These are phyloP conservation scores for Phylloporus sp. DNA, from an alignment of 768 basidiomycete genomes.

Conservation along the genomic window DNA sequence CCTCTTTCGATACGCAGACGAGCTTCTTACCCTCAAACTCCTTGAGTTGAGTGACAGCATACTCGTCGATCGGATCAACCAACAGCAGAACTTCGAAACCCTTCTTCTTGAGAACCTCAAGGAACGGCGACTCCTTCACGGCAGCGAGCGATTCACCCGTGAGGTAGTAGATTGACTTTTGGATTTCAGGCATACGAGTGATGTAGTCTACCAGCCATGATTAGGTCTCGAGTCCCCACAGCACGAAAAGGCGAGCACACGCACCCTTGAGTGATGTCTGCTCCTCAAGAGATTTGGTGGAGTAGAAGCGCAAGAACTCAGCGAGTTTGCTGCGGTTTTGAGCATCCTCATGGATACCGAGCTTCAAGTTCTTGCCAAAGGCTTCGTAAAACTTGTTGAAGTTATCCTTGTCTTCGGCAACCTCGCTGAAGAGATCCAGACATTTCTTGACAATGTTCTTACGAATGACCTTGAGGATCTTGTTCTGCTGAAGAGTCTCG, in stretches of 20 bases:
- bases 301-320: conserved; percentile 97
- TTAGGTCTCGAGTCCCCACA: neutral
- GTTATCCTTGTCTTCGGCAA: conserved; percentile 99
- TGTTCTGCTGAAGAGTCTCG: conserved; percentile 99
- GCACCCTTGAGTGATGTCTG: conserved; percentile 87
- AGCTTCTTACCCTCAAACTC: conserved; percentile 99
- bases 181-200: conserved; percentile 97
- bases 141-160: conserved; percentile 95
- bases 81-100: conserved; percentile 97
- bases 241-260: conserved; percentile 13
- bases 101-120: conserved; percentile 99
- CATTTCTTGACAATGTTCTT: conserved; percentile 99
- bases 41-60: conserved; percentile 97
- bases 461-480: conserved; percentile 99
- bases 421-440: conserved; percentile 90
- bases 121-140: conserved; percentile 93
- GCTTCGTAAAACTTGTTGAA: conserved; percentile 95
- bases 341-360: conserved; percentile 98
- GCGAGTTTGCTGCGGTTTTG: conserved; percentile 99
- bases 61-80: conserved; percentile 98
- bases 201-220: conserved; percentile 74
- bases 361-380: conserved; percentile 99
- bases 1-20: conserved; percentile 97
- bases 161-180: conserved; percentile 99
- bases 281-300: conserved; percentile 91